Percentiles rank a stretch among this genome's conserved stretches.
Evolutionary conservation across 2,329 filamentous ascomycete species (phyloP).

Genomic region (Beauveria brongniartii): DNA sequence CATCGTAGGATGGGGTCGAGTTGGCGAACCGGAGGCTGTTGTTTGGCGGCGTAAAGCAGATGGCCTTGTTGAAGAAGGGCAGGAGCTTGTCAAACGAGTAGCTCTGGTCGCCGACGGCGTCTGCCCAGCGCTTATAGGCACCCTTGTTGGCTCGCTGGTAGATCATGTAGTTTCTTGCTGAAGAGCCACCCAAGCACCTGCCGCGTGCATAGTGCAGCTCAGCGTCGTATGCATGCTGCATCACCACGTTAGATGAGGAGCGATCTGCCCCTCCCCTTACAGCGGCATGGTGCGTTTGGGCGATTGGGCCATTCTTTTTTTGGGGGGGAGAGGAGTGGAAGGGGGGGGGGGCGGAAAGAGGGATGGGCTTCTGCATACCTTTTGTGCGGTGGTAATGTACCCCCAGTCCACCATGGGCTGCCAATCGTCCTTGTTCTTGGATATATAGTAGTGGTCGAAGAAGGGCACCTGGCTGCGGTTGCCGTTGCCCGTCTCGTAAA

Average conservation of each 20-base stretch:
- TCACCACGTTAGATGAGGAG: slow-evolving; percentile 10
- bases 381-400: slow-evolving; percentile 1
- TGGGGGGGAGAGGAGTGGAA: too few species aligned
- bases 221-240: slow-evolving; percentile 8
- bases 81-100: slow-evolving; percentile 23
- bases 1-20: slow-evolving; percentile 17
- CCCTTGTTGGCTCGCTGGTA: slow-evolving; percentile 20
- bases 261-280: not conserved
- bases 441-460: too few species aligned
- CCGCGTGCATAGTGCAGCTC: slow-evolving; percentile 23
- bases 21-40: slow-evolving; percentile 14
- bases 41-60: slow-evolving; percentile 23
- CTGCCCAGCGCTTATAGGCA: slow-evolving; percentile 23
- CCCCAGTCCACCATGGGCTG: not conserved
- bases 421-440: too few species aligned
- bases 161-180: slow-evolving; percentile 22
- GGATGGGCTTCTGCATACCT: not conserved
- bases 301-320: not conserved
- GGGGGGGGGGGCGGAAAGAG: too few species aligned
- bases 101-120: slow-evolving; percentile 22
- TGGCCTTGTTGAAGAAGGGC: slow-evolving; percentile 25
- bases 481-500: slow-evolving; percentile 20
- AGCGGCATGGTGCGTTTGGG: too few species aligned
- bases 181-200: slow-evolving; percentile 24
- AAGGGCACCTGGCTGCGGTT: slow-evolving; percentile 14